phyloP scores from a whole-genome alignment of 768 basidiomycete genomes.

The Boletellus ananiceps region DNA sequence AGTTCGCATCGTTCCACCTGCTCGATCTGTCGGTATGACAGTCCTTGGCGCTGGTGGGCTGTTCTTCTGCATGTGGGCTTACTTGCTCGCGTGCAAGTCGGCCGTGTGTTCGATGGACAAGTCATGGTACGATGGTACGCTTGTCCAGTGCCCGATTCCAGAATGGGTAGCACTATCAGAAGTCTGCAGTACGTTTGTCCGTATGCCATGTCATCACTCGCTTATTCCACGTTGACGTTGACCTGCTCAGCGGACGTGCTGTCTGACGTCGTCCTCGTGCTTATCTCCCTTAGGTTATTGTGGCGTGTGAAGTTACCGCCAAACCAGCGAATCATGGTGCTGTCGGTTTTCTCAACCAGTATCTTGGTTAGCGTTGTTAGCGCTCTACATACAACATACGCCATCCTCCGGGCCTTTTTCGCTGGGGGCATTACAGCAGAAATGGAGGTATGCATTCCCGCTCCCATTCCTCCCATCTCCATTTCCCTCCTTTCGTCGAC shows the following conservation, averaged over 20 bases:
- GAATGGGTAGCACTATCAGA: slow-evolving; percentile 49
- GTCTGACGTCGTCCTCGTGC: slow-evolving; percentile 43
- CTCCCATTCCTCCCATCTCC: background rate
- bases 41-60: slow-evolving; percentile 1
- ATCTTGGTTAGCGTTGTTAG: slow-evolving; percentile 44
- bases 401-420: slow-evolving; percentile 30
- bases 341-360: slow-evolving; percentile 48
- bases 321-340: slow-evolving; percentile 38
- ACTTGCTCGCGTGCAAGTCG: slow-evolving; percentile 18
- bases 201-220: too few relatives aligned
- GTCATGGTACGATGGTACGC: slow-evolving; percentile 35
- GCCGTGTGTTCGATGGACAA: slow-evolving; percentile 39
- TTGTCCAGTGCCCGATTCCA: slow-evolving; percentile 41
- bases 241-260: slow-evolving; percentile 40
- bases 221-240: background rate
- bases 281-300: slow-evolving; percentile 44
- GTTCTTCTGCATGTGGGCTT: slow-evolving; percentile 19
- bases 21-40: background rate
- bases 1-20: slow-evolving; percentile 21
- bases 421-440: slow-evolving; percentile 29
- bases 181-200: slow-evolving; percentile 41
- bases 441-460: slow-evolving; percentile 36
- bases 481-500: too few relatives aligned
- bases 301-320: slow-evolving; percentile 38
- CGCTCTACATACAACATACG: slow-evolving; percentile 39